phyloP scores from a whole-genome alignment of 305 asterid species.

The Petunia hybrid region DNA sequence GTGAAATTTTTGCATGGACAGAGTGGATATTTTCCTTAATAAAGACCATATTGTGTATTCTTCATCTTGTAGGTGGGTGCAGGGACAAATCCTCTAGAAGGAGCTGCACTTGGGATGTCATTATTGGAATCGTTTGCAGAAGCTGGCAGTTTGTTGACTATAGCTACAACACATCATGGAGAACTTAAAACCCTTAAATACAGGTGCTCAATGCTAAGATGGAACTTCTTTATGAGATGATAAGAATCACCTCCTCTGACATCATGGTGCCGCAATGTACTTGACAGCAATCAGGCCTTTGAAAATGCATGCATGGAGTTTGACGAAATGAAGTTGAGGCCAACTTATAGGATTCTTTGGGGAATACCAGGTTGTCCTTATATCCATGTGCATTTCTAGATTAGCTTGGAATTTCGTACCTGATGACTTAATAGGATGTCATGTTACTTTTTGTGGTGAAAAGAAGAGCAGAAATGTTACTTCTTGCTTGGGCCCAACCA shows the following conservation, averaged over 20 bases:
- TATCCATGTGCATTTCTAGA: constrained; percentile 33
- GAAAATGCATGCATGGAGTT: constrained; percentile 99
- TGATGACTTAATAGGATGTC: constrained; percentile 27
- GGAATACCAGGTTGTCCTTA: constrained; percentile 88
- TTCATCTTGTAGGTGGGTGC: constrained; percentile 83
- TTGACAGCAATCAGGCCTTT: constrained; percentile 75
- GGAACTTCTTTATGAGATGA: constrained; percentile 33
- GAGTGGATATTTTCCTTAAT: constrained; percentile 25
- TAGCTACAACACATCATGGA: constrained; percentile 98
- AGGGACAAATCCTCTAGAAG: constrained; percentile 98
- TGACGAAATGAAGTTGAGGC: constrained; percentile 92
- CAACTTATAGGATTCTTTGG: constrained; percentile 97
- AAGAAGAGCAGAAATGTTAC: constrained; percentile 21
- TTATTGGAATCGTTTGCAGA: constrained; percentile 93
- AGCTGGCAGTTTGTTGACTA: constrained; percentile 77
- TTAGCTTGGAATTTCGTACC: constrained; percentile 10
- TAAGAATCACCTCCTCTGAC: constrained; percentile 38
- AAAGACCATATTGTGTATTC: constrained; percentile 31
- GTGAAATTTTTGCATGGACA: constrained; percentile 23
- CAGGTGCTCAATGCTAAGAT: constrained; percentile 61
- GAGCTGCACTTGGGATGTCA: constrained; percentile 98
- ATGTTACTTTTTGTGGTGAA: constrained; percentile 25
- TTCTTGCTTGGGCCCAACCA: constrained; percentile 19
- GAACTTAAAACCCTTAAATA: constrained; percentile 97
- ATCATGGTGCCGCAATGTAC: constrained; percentile 42